These are phyloP conservation scores for Arthrinium phaeospermum DNA, from an alignment of 2,329 filamentous ascomycete genomes.

Conservation along the genomic window DNA sequence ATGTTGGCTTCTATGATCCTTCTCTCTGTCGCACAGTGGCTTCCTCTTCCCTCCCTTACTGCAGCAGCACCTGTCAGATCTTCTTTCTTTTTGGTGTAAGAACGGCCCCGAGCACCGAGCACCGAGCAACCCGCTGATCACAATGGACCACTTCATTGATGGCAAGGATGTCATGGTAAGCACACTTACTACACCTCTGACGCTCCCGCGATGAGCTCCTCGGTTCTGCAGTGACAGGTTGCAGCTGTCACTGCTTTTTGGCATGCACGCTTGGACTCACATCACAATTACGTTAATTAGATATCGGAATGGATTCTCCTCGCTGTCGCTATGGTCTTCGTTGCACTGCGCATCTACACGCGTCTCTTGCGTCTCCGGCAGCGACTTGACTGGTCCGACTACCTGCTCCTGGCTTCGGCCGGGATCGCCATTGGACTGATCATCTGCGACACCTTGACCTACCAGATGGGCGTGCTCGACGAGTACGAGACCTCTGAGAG, in stretches of 20 bases:
- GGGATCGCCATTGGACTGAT: slow-evolving; percentile 40
- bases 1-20: not conserved
- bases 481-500: slow-evolving; percentile 36
- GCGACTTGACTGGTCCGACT: slow-evolving; percentile 38
- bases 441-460: slow-evolving; percentile 43
- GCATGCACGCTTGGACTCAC: slow-evolving; percentile 17
- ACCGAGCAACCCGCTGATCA: not conserved
- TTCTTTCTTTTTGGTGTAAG: not conserved
- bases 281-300: slow-evolving; percentile 22
- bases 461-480: slow-evolving; percentile 39
- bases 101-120: not conserved
- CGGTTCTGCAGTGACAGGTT: not conserved
- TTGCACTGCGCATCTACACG: slow-evolving; percentile 39
- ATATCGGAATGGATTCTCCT: slow-evolving; percentile 43
- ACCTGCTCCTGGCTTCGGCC: slow-evolving; percentile 36
- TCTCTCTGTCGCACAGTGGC: not conserved
- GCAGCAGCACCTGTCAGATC: not conserved
- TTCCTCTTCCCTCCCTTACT: not conserved
- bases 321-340: slow-evolving; percentile 34
- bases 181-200: not conserved
- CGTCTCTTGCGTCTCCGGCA: slow-evolving; percentile 39
- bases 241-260: not conserved
- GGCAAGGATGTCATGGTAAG: slow-evolving; percentile 35
- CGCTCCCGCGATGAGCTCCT: not conserved
- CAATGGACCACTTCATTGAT: slow-evolving; percentile 31